Evolutionary conservation across 345 rosid genomes (phyloP).

Genomic region (Draba incana): DNA sequence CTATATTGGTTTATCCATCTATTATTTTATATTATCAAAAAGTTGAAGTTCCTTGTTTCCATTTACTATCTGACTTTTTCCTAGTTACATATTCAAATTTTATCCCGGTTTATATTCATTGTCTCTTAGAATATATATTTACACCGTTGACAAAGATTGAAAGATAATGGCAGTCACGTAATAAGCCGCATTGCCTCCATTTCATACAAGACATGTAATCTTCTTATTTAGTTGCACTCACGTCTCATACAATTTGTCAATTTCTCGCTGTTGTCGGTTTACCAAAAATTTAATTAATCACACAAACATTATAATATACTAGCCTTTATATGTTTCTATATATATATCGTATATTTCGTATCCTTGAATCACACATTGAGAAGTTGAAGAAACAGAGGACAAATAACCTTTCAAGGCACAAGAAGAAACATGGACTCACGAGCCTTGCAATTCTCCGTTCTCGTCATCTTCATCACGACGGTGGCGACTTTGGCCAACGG

Average conservation of each 20-base stretch:
- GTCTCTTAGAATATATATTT: conserved; percentile 10
- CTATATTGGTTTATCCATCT: too few relatives aligned
- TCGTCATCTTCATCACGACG: conserved; percentile 38
- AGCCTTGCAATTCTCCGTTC: conserved; percentile 34
- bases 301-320: not conserved
- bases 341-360: not conserved
- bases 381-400: conserved; percentile 47
- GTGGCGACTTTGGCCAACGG: conserved; percentile 37
- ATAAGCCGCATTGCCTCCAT: conserved; percentile 22
- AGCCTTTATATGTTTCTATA: conserved; percentile 8
- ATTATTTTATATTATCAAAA: too few relatives aligned
- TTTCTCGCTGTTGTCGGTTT: conserved; percentile 3
- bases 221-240: conserved; percentile 31
- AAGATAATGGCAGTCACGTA: conserved; percentile 43
- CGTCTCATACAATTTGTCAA: conserved; percentile 32
- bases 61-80: too few relatives aligned
- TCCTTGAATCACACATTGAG: conserved; percentile 5
- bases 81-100: not conserved
- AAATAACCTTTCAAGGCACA: not conserved
- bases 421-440: conserved; percentile 30
- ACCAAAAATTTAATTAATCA: not conserved
- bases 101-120: not conserved
- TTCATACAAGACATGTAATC: conserved; percentile 30
- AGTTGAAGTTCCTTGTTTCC: too few relatives aligned
- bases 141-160: conserved; percentile 41